Percentiles rank a stretch among this genome's conserved stretches.
Evolutionary conservation across 495 filamentous ascomycete genomes (phyloP).

Genomic region (Hyaloscypha variabilis): DNA sequence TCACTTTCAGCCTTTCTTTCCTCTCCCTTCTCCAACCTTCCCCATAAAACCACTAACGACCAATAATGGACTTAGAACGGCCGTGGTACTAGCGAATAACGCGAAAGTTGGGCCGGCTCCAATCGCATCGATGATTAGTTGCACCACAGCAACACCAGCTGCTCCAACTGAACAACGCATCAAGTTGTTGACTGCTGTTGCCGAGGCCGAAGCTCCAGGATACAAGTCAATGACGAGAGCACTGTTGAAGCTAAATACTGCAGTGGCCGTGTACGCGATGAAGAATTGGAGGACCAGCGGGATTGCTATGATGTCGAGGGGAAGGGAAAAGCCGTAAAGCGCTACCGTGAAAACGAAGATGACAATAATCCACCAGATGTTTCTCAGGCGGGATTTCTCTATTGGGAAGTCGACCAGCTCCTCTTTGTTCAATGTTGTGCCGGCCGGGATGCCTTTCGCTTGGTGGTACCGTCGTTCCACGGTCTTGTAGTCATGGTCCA

Average conservation of each 20-base stretch:
- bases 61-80: not conserved
- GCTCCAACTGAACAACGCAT: conserved; percentile 65
- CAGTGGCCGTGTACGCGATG: conserved; percentile 41
- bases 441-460: conserved; percentile 8
- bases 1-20: not conserved
- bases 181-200: conserved; percentile 66
- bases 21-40: conserved; percentile 14
- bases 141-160: conserved; percentile 59
- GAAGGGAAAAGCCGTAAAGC: conserved; percentile 20
- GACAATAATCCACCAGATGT: conserved; percentile 32
- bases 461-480: conserved; percentile 32
- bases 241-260: conserved; percentile 18
- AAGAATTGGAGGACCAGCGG: conserved; percentile 26
- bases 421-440: conserved; percentile 10
- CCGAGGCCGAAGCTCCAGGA: conserved; percentile 50
- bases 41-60: conserved; percentile 17
- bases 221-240: conserved; percentile 39
- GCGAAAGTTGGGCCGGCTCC: conserved; percentile 67
- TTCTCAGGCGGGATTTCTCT: conserved; percentile 43
- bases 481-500: conserved; percentile 53
- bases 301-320: conserved; percentile 3
- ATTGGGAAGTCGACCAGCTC: conserved; percentile 31
- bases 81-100: conserved; percentile 45
- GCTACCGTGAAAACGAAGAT: conserved; percentile 36
- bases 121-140: conserved; percentile 59